phyloP scores from a whole-genome alignment of 768 basidiomycete genomes.

The Tulasnella sp. region DNA sequence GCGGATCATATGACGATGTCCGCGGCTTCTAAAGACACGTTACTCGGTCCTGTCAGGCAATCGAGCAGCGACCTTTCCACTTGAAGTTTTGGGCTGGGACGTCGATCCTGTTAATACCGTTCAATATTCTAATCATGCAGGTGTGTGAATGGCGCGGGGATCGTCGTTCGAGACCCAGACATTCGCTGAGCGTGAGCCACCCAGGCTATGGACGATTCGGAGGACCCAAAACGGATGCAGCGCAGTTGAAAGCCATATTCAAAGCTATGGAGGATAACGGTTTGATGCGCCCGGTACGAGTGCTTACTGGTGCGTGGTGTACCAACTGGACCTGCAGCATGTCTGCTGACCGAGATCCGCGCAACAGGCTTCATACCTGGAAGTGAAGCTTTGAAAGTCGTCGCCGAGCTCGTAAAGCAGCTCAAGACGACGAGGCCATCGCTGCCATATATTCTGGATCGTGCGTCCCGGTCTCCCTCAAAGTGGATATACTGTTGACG shows the following conservation, averaged over 20 bases:
- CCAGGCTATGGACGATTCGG: constrained; percentile 76
- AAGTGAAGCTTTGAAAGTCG: constrained; percentile 62
- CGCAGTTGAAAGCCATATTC: constrained; percentile 71
- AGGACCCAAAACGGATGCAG: constrained; percentile 68
- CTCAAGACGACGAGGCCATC: constrained; percentile 51
- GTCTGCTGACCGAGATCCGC: neutral
- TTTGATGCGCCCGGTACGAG: constrained; percentile 59
- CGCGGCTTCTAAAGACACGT: constrained; percentile 30
- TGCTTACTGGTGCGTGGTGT: constrained; percentile 60
- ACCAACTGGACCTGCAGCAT: neutral
- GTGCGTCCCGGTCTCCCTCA: constrained; percentile 43
- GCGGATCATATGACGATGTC: neutral
- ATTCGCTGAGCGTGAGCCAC: neutral
- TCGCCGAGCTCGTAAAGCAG: constrained; percentile 53
- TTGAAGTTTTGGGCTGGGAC: constrained; percentile 72
- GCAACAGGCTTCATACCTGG: constrained; percentile 78
- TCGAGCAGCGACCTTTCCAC: constrained; percentile 53
- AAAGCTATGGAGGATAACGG: constrained; percentile 64
- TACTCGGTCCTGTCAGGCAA: constrained; percentile 65
- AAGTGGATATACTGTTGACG: neutral
- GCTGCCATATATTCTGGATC: constrained; percentile 84
- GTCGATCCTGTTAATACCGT: constrained; percentile 96
- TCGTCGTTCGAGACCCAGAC: neutral
- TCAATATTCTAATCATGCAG: constrained; percentile 91
- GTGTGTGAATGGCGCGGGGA: constrained; percentile 41